Percentiles rank a stretch among this genome's conserved stretches.
These are phyloP conservation scores for Macaranga tanarius DNA, from an alignment of 441 rosid genomes.

Conservation along the genomic window DNA sequence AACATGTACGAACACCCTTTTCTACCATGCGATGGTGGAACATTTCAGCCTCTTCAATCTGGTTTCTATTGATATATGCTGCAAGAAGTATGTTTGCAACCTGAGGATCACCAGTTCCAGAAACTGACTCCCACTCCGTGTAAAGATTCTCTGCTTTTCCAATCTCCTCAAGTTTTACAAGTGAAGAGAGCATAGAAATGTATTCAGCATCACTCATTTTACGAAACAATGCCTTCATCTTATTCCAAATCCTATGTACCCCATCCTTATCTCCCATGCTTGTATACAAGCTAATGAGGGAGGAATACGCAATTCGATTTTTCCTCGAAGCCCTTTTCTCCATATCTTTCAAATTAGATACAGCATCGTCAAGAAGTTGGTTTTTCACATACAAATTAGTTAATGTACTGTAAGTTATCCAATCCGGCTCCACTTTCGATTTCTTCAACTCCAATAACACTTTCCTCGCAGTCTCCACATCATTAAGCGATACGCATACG, in stretches of 20 bases:
- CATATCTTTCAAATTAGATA: conserved; percentile 69
- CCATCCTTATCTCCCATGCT: conserved; percentile 62
- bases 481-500: conserved; percentile 51
- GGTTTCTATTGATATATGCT: conserved; percentile 55
- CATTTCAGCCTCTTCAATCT: conserved; percentile 50
- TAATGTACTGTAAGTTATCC: conserved; percentile 77
- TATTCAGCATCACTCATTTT: conserved; percentile 78
- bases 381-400: conserved; percentile 62
- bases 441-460: conserved; percentile 58
- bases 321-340: conserved; percentile 64
- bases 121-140: conserved; percentile 74
- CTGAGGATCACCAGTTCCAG: conserved; percentile 53
- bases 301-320: conserved; percentile 59
- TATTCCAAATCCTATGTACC: conserved; percentile 63
- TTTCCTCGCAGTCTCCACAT: conserved; percentile 61
- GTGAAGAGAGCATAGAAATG: conserved; percentile 66
- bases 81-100: conserved; percentile 68
- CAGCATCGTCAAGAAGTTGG: conserved; percentile 53
- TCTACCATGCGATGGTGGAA: conserved; percentile 46
- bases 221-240: conserved; percentile 50
- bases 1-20: conserved; percentile 57
- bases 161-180: conserved; percentile 62
- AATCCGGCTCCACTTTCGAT: conserved; percentile 64
- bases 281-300: conserved; percentile 69
- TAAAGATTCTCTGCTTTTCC: conserved; percentile 69